Conservation (phyloP, 495 filamentous ascomycete genomes). For the Lindgomyces ingoldianus region DNA sequence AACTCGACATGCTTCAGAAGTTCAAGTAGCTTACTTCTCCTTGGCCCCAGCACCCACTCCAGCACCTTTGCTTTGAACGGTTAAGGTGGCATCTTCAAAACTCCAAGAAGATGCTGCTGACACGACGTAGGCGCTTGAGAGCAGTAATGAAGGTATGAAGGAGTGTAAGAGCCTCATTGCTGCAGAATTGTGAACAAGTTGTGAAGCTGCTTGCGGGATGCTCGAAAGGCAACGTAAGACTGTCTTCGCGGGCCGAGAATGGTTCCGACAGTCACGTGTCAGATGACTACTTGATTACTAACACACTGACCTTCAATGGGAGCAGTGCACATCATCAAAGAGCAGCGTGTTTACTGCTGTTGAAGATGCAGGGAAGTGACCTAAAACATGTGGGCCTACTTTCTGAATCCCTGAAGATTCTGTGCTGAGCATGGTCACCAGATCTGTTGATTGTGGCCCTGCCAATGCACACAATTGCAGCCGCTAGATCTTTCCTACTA, state of each 20-base stretch:
- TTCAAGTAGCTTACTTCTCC: slow-evolving; percentile 60
- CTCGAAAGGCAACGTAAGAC: not conserved
- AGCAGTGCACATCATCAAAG: no score
- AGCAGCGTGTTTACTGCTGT: no score
- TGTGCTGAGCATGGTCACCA: no score
- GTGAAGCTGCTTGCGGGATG: slow-evolving; percentile 13
- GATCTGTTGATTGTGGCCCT: no score
- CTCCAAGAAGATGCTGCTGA: slow-evolving; percentile 74
- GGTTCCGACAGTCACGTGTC: not conserved
- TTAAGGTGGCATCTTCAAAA: slow-evolving; percentile 81
- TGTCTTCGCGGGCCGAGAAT: not conserved
- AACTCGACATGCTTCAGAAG: not conserved
- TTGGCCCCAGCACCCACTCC: slow-evolving; percentile 65
- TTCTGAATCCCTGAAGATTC: no score
- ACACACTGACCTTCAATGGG: not conserved
- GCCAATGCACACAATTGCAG: no score
- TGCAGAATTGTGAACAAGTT: slow-evolving; percentile 8
- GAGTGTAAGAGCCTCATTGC: slow-evolving; percentile 42
- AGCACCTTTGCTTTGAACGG: slow-evolving; percentile 69
- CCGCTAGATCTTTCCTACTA: no score
- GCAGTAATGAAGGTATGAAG: slow-evolving; percentile 47
- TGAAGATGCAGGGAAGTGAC: no score
- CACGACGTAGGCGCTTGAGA: slow-evolving; percentile 29
- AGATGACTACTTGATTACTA: not conserved
- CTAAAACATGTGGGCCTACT: no score